Evolutionary conservation across 148 eudicot genomes (phyloP).

Genomic region (Heliosperma pusillum): DNA sequence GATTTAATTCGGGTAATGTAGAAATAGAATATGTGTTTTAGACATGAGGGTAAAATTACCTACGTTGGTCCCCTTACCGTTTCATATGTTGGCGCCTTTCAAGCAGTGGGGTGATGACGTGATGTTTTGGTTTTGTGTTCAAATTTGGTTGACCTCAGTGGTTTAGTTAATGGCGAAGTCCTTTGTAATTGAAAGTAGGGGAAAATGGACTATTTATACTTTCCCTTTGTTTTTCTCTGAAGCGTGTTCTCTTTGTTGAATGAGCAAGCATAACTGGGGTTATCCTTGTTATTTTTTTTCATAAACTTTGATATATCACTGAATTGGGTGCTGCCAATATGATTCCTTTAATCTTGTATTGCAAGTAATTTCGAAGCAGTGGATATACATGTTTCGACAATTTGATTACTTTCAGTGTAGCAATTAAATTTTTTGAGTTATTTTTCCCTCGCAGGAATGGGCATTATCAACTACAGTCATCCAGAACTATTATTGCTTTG

Average conservation of each 20-base stretch:
- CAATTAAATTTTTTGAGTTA: not conserved
- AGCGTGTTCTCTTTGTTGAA: too few relatives aligned
- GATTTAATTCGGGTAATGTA: too few relatives aligned
- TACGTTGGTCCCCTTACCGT: not conserved
- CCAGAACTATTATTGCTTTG: constrained; percentile 55
- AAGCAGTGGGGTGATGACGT: not conserved
- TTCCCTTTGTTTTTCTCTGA: too few relatives aligned
- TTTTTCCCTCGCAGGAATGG: constrained; percentile 59
- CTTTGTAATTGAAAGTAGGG: not conserved
- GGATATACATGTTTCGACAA: not conserved
- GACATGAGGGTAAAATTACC: not conserved
- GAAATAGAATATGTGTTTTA: too few relatives aligned
- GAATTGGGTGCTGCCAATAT: not conserved
- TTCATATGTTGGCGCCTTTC: not conserved
- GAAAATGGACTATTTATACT: not conserved
- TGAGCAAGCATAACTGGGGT: too few relatives aligned
- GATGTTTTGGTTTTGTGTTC: not conserved
- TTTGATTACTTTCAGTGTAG: not conserved
- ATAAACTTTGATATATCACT: not conserved
- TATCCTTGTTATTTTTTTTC: too few relatives aligned
- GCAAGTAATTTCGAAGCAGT: not conserved
- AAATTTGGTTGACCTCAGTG: not conserved
- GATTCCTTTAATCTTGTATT: not conserved
- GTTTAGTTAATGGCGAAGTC: not conserved
- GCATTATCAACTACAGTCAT: constrained; percentile 75